Conservation (phyloP, 2,329 filamentous ascomycete species). For the Fusarium chaquense region DNA sequence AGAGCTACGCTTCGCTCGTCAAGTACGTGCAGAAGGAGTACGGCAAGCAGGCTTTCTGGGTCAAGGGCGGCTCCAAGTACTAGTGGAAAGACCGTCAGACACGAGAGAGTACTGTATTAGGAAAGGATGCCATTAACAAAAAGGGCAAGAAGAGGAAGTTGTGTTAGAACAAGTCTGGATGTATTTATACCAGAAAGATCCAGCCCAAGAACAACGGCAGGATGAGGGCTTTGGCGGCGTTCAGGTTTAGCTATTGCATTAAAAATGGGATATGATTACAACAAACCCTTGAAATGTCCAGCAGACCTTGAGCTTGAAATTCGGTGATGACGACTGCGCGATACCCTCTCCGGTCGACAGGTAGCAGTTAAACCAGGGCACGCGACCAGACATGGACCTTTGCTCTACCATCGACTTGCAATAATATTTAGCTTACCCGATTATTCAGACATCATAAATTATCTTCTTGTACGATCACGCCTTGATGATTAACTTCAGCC, state of each 20-base stretch:
- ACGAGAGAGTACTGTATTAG: neutral
- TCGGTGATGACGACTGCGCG: conserved; percentile 7
- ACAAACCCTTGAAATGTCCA: conserved; percentile 25
- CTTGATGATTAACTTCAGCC: neutral
- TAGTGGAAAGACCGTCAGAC: conserved; percentile 5
- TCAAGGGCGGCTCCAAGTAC: conserved; percentile 53
- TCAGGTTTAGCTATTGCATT: conserved; percentile 52
- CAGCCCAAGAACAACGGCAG: conserved; percentile 46
- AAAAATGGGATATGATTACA: conserved; percentile 48
- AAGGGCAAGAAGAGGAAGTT: conserved; percentile 9
- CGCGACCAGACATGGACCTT: neutral
- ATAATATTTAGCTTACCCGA: neutral
- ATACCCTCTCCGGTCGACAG: conserved; percentile 1
- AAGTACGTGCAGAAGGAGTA: conserved; percentile 76
- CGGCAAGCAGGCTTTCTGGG: conserved; percentile 67
- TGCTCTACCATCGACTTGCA: neutral
- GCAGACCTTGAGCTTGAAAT: conserved; percentile 16
- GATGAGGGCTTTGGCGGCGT: conserved; percentile 55
- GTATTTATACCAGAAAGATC: conserved; percentile 53
- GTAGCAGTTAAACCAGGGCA: conserved; percentile 2
- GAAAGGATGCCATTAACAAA: conserved; percentile 1
- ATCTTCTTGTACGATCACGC: neutral
- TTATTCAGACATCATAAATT: neutral
- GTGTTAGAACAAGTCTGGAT: conserved; percentile 49
- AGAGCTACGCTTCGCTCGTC: conserved; percentile 73